These are phyloP conservation scores for Russula virescens DNA, from an alignment of 768 basidiomycete genomes.

Conservation along the genomic window DNA sequence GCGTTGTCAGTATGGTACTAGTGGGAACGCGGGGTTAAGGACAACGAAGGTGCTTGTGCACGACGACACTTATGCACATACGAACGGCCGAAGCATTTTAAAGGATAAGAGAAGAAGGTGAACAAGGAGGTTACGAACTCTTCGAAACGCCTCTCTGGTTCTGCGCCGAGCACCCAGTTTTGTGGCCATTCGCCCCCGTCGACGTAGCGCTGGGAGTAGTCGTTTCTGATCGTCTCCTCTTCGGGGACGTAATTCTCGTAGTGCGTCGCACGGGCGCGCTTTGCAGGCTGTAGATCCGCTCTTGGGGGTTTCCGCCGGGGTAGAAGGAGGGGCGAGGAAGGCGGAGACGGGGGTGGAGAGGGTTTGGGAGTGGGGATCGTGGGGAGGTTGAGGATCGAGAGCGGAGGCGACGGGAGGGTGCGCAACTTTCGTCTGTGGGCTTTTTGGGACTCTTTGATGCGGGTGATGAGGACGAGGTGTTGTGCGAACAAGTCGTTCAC, in stretches of 20 bases:
- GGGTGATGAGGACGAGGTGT: conserved; percentile 53
- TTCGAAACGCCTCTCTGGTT: conserved; percentile 83
- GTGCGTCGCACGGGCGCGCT: conserved; percentile 62
- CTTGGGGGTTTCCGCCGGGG: conserved; percentile 38
- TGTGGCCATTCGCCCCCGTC: conserved; percentile 91
- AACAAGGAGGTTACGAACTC: conserved; percentile 59
- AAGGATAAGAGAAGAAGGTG: conserved; percentile 1
- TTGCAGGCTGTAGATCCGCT: conserved; percentile 57
- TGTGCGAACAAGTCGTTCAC: conserved; percentile 61
- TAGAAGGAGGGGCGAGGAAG: conserved; percentile 37
- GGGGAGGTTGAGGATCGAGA: conserved; percentile 24
- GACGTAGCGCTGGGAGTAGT: conserved; percentile 88
- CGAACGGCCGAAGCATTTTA: not conserved
- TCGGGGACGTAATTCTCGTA: conserved; percentile 84
- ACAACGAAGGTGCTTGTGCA: not conserved
- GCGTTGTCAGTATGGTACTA: not conserved
- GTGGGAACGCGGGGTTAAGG: not conserved
- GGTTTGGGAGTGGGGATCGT: conserved; percentile 37
- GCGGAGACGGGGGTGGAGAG: conserved; percentile 44
- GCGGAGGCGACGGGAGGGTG: conserved; percentile 48
- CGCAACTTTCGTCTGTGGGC: conserved; percentile 52
- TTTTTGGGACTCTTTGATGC: conserved; percentile 52
- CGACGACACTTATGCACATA: not conserved
- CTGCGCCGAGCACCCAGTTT: conserved; percentile 87
- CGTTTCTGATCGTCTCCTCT: conserved; percentile 95